Percentiles rank a stretch among this genome's conserved stretches.
Conservation (phyloP, 495 filamentous ascomycete genomes). For the Penicillium dipodomyicola region DNA sequence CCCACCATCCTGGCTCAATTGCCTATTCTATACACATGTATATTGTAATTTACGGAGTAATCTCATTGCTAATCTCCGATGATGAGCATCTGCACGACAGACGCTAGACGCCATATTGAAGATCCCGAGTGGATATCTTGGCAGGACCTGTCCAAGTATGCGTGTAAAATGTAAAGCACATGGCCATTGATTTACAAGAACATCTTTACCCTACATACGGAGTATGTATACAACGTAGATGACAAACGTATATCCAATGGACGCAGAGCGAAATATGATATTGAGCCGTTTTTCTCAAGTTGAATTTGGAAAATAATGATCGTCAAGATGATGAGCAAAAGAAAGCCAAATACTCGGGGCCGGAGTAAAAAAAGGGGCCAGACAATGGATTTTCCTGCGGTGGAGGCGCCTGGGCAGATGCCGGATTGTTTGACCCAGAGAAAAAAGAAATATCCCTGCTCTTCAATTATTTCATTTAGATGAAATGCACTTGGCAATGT, state of each 20-base stretch:
- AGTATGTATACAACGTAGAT: background rate
- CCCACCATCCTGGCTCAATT: background rate
- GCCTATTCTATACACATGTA: slow-evolving; percentile 3
- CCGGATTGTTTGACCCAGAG: background rate
- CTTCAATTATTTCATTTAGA: slow-evolving; percentile 6
- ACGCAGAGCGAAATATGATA: background rate
- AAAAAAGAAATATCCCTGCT: background rate
- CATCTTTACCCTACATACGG: background rate
- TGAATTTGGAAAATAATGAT: slow-evolving; percentile 12
- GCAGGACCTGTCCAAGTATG: background rate
- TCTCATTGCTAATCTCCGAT: slow-evolving; percentile 1
- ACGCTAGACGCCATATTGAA: background rate
- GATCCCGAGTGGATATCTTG: slow-evolving; percentile 11
- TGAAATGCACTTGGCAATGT: slow-evolving; percentile 3
- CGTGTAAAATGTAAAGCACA: background rate
- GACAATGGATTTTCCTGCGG: slow-evolving; percentile 4
- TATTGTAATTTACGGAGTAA: background rate
- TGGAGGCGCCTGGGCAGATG: slow-evolving; percentile 2
- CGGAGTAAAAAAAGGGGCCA: slow-evolving; percentile 15
- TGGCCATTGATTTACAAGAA: background rate
- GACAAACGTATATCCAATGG: background rate
- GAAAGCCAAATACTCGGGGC: background rate
- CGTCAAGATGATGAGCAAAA: slow-evolving; percentile 5
- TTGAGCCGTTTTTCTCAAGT: background rate
- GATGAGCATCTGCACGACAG: slow-evolving; percentile 6